phyloP scores from a whole-genome alignment of 768 basidiomycete species.

The Boletus rubescentipes region DNA sequence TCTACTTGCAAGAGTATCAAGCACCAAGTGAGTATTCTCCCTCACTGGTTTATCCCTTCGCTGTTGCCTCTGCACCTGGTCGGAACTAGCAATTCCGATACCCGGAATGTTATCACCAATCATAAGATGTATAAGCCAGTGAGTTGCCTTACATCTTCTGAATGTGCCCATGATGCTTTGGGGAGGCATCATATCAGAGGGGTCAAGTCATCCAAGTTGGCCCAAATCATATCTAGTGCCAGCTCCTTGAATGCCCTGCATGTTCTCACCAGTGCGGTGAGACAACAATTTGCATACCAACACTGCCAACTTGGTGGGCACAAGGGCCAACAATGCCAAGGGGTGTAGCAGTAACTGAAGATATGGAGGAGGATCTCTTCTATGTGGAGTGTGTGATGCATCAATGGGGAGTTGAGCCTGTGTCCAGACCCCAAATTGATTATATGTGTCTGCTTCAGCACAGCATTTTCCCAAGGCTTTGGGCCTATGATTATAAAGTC shows the following conservation, averaged over 20 bases:
- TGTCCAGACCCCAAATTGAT: no score
- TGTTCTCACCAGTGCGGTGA: constrained; percentile 2
- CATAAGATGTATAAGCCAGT: neutral
- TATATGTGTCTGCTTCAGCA: no score
- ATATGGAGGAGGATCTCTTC: constrained; percentile 10
- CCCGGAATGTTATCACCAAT: neutral
- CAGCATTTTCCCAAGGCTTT: no score
- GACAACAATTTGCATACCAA: neutral
- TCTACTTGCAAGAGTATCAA: no score
- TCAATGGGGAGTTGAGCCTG: neutral
- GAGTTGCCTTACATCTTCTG: constrained; percentile 3
- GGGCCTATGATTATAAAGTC: no score
- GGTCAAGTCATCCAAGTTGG: constrained; percentile 1
- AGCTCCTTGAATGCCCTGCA: constrained; percentile 12
- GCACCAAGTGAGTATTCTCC: no score
- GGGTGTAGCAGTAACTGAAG: neutral
- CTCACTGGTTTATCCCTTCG: no score
- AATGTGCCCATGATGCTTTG: neutral
- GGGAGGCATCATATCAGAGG: constrained; percentile 14
- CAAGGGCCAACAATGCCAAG: neutral
- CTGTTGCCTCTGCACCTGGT: no score
- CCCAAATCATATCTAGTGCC: neutral
- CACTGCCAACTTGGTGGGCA: neutral
- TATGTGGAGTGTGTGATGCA: constrained; percentile 5
- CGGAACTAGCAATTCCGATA: no score